Evolutionary conservation across 768 basidiomycete genomes (phyloP).

Genomic region (Termitomyces sp.): DNA sequence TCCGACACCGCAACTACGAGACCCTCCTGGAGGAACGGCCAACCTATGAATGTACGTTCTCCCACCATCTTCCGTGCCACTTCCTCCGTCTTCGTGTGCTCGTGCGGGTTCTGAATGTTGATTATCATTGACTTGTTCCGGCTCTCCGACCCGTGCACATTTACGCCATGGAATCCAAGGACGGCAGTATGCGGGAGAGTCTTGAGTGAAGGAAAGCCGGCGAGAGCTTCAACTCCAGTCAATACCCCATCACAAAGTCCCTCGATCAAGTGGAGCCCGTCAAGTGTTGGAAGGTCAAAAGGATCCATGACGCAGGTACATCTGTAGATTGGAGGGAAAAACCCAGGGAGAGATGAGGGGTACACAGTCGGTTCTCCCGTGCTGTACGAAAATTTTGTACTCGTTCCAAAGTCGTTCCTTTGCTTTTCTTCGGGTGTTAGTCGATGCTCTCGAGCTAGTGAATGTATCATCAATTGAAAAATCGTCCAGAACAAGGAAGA

Average conservation of each 20-base stretch:
- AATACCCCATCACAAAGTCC: slow-evolving; percentile 89
- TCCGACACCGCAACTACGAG: slow-evolving; percentile 86
- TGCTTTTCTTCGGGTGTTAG: slow-evolving; percentile 72
- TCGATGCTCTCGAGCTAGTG: slow-evolving; percentile 70
- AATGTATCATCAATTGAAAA: not conserved
- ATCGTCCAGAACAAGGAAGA: slow-evolving; percentile 1
- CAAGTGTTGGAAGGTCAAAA: slow-evolving; percentile 86
- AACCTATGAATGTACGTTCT: slow-evolving; percentile 74
- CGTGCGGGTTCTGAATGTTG: slow-evolving; percentile 74
- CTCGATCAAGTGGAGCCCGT: slow-evolving; percentile 80
- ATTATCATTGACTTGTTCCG: slow-evolving; percentile 94
- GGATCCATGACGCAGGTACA: slow-evolving; percentile 79
- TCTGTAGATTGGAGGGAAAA: slow-evolving; percentile 86
- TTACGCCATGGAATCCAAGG: slow-evolving; percentile 86
- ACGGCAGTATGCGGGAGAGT: slow-evolving; percentile 78
- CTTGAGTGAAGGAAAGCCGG: slow-evolving; percentile 95
- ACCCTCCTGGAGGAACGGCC: slow-evolving; percentile 97
- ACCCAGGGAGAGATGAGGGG: slow-evolving; percentile 90
- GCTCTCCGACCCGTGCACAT: slow-evolving; percentile 88
- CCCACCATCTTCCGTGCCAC: slow-evolving; percentile 77
- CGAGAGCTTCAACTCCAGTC: slow-evolving; percentile 81
- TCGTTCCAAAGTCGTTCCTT: slow-evolving; percentile 79
- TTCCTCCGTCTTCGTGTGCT: slow-evolving; percentile 64
- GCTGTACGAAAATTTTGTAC: slow-evolving; percentile 75
- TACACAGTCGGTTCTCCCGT: slow-evolving; percentile 64